Percentiles rank a stretch among this genome's conserved stretches.
Evolutionary conservation across 345 rosid species (phyloP).

Genomic region (Mangifera indica): DNA sequence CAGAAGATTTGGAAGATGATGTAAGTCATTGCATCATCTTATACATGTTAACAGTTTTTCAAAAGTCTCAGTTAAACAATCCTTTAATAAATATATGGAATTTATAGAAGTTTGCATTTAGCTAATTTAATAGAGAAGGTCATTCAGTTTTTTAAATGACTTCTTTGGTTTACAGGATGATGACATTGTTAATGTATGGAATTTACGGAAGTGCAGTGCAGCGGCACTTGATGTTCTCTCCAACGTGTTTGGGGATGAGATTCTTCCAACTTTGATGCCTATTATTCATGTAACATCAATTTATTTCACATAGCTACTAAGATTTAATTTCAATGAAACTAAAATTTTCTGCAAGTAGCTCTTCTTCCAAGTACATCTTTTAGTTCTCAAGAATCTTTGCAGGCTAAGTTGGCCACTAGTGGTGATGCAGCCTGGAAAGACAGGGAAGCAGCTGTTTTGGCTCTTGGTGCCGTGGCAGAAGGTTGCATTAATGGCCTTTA

Average conservation of each 20-base stretch:
- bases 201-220: slow-evolving; percentile 95
- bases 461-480: slow-evolving; percentile 88
- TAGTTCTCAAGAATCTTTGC: slow-evolving; percentile 24
- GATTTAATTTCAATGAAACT: slow-evolving; percentile 3
- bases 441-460: slow-evolving; percentile 97
- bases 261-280: slow-evolving; percentile 90
- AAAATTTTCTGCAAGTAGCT: background rate
- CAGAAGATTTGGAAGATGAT: slow-evolving; percentile 72
- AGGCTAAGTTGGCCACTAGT: slow-evolving; percentile 69
- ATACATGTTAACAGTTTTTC: background rate
- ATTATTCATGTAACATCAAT: slow-evolving; percentile 57
- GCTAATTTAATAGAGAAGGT: background rate
- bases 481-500: slow-evolving; percentile 93
- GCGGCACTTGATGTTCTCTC: slow-evolving; percentile 90
- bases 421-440: slow-evolving; percentile 94
- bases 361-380: background rate
- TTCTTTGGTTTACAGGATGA: slow-evolving; percentile 55
- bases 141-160: slow-evolving; percentile 10
- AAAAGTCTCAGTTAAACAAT: background rate
- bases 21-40: slow-evolving; percentile 38
- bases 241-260: slow-evolving; percentile 88
- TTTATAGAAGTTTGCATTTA: background rate
- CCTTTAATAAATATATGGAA: background rate
- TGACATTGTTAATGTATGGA: slow-evolving; percentile 77
- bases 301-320: slow-evolving; percentile 2